Evolutionary conservation across 192 early-diverging fungal species (phyloP), one percentile per base, ranked within the genome.

Genomic region (Phycomyces blakesleeanus): DNA sequence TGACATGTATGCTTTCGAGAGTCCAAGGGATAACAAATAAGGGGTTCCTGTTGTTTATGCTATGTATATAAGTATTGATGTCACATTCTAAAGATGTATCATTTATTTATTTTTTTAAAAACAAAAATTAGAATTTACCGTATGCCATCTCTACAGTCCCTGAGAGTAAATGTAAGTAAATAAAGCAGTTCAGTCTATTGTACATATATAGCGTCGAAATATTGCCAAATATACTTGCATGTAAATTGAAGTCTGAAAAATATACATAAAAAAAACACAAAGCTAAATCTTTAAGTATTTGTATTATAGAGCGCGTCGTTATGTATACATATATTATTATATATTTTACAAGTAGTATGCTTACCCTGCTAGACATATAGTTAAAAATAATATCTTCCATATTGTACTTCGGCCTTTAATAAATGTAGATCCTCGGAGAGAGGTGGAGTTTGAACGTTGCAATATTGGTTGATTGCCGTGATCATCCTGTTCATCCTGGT

Each of bases 1-100:
- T 40, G 93, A 92, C 61, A 90, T 87, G 38, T 90, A 75, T 12
- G 92, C 81, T 71, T 91, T 90, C 18, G 87, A 80, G 50, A 98
- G 68, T 0, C 90, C 92, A 18, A 98, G 81, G 0, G 87, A 84
- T 29, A 91, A 80, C 52, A 98, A 73, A 64, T 93, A 93, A 16
- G 91, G 92, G 18, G 96, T 92, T 8, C 93, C 93, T 63, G 18
- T 9, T 16, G n/a, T 0, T 0, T 11, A n/a, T n/a, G n/a, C n/a
- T n/a, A n/a, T n/a, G n/a, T 6, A 10, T n/a, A 39, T 29, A 53
- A 39, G 51, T 53, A 25, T 50, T 34, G 16, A 22, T 20, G 15
- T 14, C 15, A 18, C 22, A 59, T 18, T 14, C 6, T 6, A 10
- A 16, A 68, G 40, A 14, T 51, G 29, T 41, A 55, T 20, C 15